A percentile compares a stretch with the other conserved stretches of the same genome.
phyloP scores from a whole-genome alignment of 257 asterid species.

The Gentiana macrophylla region DNA sequence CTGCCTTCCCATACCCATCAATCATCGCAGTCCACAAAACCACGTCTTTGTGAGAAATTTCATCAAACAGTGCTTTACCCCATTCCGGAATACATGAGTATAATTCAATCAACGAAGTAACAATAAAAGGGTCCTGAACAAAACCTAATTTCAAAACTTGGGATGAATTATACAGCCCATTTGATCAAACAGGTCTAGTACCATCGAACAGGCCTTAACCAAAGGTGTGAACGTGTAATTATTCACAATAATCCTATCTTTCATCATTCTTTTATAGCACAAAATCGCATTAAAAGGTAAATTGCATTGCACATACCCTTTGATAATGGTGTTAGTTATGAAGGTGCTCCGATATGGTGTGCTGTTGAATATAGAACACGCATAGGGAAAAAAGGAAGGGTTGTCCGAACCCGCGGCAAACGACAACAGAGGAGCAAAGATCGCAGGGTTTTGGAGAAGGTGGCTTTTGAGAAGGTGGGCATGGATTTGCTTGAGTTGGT shows the following conservation, averaged over 20 bases:
- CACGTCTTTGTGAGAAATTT: slow-evolving; percentile 50
- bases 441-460: no score
- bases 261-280: slow-evolving; percentile 49
- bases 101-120: slow-evolving; percentile 49
- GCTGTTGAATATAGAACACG: slow-evolving; percentile 24
- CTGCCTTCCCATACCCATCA: slow-evolving; percentile 57
- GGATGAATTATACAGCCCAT: slow-evolving; percentile 43
- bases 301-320: slow-evolving; percentile 43
- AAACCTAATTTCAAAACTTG: slow-evolving; percentile 47
- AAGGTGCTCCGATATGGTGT: slow-evolving; percentile 43
- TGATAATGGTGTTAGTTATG: slow-evolving; percentile 55
- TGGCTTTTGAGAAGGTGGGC: no score
- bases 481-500: no score
- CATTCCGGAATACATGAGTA: slow-evolving; percentile 33
- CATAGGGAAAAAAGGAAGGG: slow-evolving; percentile 37
- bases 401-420: slow-evolving; percentile 35
- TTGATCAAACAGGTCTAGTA: slow-evolving; percentile 11
- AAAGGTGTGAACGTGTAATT: slow-evolving; percentile 66
- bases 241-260: slow-evolving; percentile 32
- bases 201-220: slow-evolving; percentile 51
- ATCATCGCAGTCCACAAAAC: slow-evolving; percentile 74
- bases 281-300: slow-evolving; percentile 28
- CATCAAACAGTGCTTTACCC: slow-evolving; percentile 56
- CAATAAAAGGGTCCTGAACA: slow-evolving; percentile 37
- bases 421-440: slow-evolving; percentile 33